Evolutionary conservation across 164 flowering plant genomes (phyloP), one percentile per base, ranked within the genome.

Genomic region (Umbilicus rupestris): DNA sequence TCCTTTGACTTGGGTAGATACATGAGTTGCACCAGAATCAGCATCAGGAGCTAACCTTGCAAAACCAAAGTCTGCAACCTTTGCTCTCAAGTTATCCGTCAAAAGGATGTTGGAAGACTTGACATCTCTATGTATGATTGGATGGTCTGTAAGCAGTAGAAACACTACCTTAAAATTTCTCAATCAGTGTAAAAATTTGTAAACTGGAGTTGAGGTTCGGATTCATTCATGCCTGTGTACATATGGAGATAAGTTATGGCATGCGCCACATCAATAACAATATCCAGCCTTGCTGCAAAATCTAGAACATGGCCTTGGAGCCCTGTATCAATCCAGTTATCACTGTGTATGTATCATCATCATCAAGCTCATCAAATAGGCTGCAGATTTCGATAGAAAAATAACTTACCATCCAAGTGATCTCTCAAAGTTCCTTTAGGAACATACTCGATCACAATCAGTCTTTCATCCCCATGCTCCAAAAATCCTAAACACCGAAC

Each of bases 71-170:
- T 94, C 98, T 11, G 98, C 84, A 15, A 94, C 98, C 76, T 94
- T 94, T 41, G 96, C 98, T 63, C 97, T 81, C 29, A 83, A 76
- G 37, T 79, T 84, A 29, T 89, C 96, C 1, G 95, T 89, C 20
- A 91, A 82, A 42, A 94, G 96, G 68, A 94, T 94, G 80, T 94
- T 94, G 72, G 99, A 94, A 58, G 99, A 94, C 70, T 94, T 94
- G 65, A 94, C 85, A 69, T 94, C 99, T 75, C 99, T 83, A 69
- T 94, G 99, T 75, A 94, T 94, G 70, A 94, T 90, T 20, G 98
- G 97, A 37, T 78, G 91, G 74, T 91, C 98, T 91, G 80, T 83
- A 77, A 16, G 14, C 45, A 55, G 1, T 26, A n/a, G 5, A 28
- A 28, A 9, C 33, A 12, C 3, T 0, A 14, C 29, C 17, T 28